Percentiles rank a stretch among this genome's conserved stretches.
Evolutionary conservation across 2,329 filamentous ascomycete species (phyloP).

Genomic region (Fusarium austroafricanum): DNA sequence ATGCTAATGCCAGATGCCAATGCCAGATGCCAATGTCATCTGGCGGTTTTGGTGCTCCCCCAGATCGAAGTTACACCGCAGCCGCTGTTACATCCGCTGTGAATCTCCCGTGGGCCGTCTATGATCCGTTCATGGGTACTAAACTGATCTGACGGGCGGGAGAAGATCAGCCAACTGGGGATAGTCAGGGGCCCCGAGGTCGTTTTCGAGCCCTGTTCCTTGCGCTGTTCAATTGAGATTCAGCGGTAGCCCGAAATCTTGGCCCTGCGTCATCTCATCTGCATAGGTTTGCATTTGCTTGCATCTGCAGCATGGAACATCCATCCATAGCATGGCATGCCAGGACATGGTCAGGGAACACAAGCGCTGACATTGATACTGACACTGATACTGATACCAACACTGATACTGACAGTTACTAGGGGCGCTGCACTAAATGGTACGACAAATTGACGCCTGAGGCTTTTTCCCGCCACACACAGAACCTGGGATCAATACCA

Average conservation of each 20-base stretch:
- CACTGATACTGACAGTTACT: no score
- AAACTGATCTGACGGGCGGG: constrained; percentile 2
- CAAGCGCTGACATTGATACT: no score
- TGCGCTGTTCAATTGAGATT: not conserved
- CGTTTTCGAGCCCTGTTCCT: not conserved
- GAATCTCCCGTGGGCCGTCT: constrained; percentile 27
- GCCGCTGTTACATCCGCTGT: constrained; percentile 28
- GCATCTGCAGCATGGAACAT: not conserved
- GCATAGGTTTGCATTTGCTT: not conserved
- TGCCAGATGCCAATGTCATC: constrained; percentile 1
- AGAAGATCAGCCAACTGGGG: constrained; percentile 20
- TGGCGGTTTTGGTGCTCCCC: constrained; percentile 10
- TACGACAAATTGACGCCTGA: not conserved
- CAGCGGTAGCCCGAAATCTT: constrained; percentile 1
- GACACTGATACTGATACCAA: no score
- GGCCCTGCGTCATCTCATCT: constrained; percentile 7
- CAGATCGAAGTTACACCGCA: constrained; percentile 39
- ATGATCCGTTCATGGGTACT: no score
- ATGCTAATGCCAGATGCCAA: not conserved
- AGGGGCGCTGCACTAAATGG: not conserved
- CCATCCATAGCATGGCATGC: no score
- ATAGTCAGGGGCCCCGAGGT: constrained; percentile 22
- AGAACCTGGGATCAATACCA: not conserved
- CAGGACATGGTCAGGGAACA: no score
- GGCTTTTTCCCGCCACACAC: not conserved